Conservation (phyloP, 2,329 filamentous ascomycete species). For the Ophiosphaerella herpotricha region DNA sequence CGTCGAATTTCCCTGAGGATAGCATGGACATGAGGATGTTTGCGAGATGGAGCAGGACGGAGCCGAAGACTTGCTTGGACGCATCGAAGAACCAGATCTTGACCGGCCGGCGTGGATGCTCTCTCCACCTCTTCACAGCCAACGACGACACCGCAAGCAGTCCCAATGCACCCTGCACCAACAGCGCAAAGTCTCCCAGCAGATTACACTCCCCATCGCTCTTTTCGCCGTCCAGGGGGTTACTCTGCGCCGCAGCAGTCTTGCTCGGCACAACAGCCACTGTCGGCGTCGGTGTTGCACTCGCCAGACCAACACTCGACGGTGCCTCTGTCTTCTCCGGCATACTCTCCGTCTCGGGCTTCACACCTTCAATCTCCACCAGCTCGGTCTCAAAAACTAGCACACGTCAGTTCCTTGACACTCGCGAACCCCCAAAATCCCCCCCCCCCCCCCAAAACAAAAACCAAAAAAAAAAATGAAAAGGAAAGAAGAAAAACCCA, state of each 20-base stretch:
- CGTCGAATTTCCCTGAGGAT: slow-evolving; percentile 80
- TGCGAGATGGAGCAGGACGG: slow-evolving; percentile 84
- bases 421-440: too few relatives aligned
- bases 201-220: slow-evolving; percentile 80
- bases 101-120: slow-evolving; percentile 86
- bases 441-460: too few relatives aligned
- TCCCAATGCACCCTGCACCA: slow-evolving; percentile 88
- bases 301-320: slow-evolving; percentile 8
- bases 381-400: slow-evolving; percentile 90
- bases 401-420: slow-evolving; percentile 11
- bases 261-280: slow-evolving; percentile 15
- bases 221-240: slow-evolving; percentile 46
- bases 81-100: slow-evolving; percentile 99
- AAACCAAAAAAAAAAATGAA: too few relatives aligned
- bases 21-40: slow-evolving; percentile 98
- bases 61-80: slow-evolving; percentile 96
- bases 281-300: slow-evolving; percentile 1
- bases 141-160: slow-evolving; percentile 80
- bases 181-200: slow-evolving; percentile 84
- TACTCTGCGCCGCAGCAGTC: slow-evolving; percentile 25
- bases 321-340: not conserved
- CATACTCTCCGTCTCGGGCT: slow-evolving; percentile 20
- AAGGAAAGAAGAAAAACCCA: slow-evolving; percentile 47
- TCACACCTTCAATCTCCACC: slow-evolving; percentile 70
- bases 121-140: slow-evolving; percentile 91